phyloP scores from a whole-genome alignment of 768 basidiomycete genomes.

The Boletus rex-veris region DNA sequence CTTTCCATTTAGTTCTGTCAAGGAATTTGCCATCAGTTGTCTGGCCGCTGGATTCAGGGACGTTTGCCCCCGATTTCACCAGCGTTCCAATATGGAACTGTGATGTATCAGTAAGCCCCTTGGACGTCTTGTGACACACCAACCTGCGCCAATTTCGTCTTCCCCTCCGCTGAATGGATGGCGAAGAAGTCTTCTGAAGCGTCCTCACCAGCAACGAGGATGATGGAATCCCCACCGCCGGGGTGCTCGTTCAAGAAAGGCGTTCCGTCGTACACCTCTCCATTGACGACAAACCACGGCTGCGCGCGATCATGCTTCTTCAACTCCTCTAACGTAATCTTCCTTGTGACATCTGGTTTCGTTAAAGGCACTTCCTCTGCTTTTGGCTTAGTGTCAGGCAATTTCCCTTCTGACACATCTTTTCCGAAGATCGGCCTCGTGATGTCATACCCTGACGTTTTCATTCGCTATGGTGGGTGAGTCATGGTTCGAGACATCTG shows the following conservation, averaged over 20 bases:
- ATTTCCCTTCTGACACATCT: neutral
- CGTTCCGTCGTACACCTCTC: conserved; percentile 54
- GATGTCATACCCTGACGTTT: conserved; percentile 42
- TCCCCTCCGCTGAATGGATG: conserved; percentile 55
- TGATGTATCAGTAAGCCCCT: conserved; percentile 6
- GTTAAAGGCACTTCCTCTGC: conserved; percentile 38
- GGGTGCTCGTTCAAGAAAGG: conserved; percentile 54
- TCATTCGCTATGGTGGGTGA: conserved; percentile 36
- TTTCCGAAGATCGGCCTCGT: conserved; percentile 38
- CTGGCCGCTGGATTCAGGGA: conserved; percentile 1
- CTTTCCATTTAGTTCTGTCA: conserved; percentile 46
- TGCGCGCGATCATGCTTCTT: conserved; percentile 34
- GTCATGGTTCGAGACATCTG: neutral
- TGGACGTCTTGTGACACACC: neutral
- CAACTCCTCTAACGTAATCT: conserved; percentile 45
- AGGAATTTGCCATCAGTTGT: conserved; percentile 36
- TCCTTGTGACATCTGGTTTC: conserved; percentile 41
- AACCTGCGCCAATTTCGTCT: conserved; percentile 41
- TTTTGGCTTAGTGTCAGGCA: neutral
- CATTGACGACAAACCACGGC: conserved; percentile 53
- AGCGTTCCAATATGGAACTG: conserved; percentile 52
- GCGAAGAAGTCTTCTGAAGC: conserved; percentile 63
- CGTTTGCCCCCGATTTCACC: neutral
- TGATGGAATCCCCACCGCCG: conserved; percentile 54
- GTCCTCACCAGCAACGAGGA: conserved; percentile 54